A percentile compares a stretch with the other conserved stretches of the same genome.
These are phyloP conservation scores for Ligustrum vulgare DNA, from an alignment of 257 asterid genomes.

Conservation along the genomic window DNA sequence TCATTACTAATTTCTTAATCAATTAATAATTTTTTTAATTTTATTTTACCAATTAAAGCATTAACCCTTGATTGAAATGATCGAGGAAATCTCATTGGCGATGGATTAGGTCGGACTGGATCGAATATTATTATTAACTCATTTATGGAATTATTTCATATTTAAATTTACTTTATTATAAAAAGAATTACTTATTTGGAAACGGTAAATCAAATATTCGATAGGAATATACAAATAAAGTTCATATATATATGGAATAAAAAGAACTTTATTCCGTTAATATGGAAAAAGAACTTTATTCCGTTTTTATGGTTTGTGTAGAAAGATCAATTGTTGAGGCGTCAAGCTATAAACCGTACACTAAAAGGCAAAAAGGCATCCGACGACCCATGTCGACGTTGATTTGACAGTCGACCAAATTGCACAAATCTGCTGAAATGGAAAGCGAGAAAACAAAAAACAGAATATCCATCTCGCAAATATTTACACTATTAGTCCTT, in stretches of 20 bases:
- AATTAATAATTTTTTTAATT: too few relatives aligned
- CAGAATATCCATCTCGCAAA: neutral
- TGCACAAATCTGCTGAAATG: neutral
- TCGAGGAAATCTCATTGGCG: too few relatives aligned
- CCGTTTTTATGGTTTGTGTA: neutral
- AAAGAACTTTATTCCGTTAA: neutral
- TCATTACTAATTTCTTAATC: too few relatives aligned
- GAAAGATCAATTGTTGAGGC: neutral
- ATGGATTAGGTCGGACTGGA: too few relatives aligned
- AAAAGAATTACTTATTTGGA: neutral
- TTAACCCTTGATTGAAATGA: too few relatives aligned
- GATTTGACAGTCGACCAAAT: neutral
- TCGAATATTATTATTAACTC: too few relatives aligned
- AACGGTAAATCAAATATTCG: neutral
- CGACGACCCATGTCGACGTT: neutral
- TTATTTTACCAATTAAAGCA: too few relatives aligned
- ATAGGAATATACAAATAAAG: neutral
- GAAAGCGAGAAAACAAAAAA: neutral
- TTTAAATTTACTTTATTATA: too few relatives aligned
- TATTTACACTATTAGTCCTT: neutral
- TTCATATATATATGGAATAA: too few relatives aligned
- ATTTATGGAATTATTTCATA: too few relatives aligned
- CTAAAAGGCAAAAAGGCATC: neutral
- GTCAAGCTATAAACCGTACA: neutral
- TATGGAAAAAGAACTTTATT: too few relatives aligned